Conservation (phyloP, 2,329 filamentous ascomycete genomes). For the Calonectria leucothoes region DNA sequence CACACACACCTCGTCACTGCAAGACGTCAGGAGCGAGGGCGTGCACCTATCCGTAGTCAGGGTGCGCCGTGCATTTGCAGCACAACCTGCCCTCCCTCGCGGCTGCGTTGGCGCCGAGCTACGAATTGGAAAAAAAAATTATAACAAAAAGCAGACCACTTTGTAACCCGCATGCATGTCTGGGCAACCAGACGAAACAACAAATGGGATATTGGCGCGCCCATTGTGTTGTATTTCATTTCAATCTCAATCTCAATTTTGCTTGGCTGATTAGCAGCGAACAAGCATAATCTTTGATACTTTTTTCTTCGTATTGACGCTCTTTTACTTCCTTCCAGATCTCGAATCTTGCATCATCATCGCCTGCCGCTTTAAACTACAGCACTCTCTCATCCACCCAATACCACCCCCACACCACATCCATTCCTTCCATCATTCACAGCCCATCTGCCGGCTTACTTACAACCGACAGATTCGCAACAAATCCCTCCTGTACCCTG, state of each 20-base stretch:
- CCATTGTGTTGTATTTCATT: not conserved
- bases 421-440: not conserved
- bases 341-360: slow-evolving; percentile 10
- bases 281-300: not conserved
- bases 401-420: not conserved
- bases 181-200: not conserved
- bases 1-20: not conserved
- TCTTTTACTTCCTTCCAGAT: slow-evolving; percentile 9
- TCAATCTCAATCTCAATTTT: not conserved
- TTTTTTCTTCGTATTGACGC: not conserved
- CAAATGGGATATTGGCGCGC: too few species aligned
- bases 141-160: slow-evolving; percentile 19
- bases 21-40: not conserved
- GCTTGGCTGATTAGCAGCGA: not conserved
- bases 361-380: slow-evolving; percentile 13
- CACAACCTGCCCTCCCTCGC: slow-evolving; percentile 7
- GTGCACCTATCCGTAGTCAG: not conserved
- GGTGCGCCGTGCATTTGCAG: not conserved
- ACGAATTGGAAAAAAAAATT: not conserved
- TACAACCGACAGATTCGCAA: not conserved
- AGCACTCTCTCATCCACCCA: not conserved
- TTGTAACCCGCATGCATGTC: not conserved
- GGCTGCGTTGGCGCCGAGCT: slow-evolving; percentile 9
- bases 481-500: not conserved
- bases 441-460: not conserved